These are phyloP conservation scores for Immersiporthe knoxdaviesiana DNA, from an alignment of 2,329 filamentous ascomycete species.

Conservation along the genomic window DNA sequence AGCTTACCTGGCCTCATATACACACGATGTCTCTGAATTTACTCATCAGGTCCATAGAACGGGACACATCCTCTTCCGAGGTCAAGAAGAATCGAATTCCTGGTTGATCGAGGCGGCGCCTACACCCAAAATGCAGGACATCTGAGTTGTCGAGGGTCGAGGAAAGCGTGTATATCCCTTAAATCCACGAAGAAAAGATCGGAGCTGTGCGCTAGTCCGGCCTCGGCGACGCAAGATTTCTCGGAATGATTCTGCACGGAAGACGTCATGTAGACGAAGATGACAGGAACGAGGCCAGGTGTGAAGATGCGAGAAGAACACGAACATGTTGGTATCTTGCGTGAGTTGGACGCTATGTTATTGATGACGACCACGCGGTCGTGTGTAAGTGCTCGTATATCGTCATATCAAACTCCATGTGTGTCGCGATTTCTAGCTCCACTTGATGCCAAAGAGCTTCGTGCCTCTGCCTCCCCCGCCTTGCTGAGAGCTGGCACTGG, in stretches of 20 bases:
- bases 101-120: neutral
- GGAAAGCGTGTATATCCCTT: neutral
- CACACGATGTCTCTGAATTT: too few relatives aligned
- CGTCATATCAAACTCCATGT: neutral
- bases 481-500: constrained; percentile 45
- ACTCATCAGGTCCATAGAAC: neutral
- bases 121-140: neutral
- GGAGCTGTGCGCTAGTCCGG: neutral
- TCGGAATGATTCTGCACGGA: neutral
- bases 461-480: constrained; percentile 46
- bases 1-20: neutral
- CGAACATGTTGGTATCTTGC: neutral
- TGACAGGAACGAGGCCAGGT: neutral
- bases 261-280: neutral
- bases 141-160: neutral
- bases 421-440: constrained; percentile 44
- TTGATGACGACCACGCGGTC: neutral
- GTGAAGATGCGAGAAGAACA: neutral
- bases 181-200: neutral
- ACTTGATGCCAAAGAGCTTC: constrained; percentile 66
- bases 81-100: neutral
- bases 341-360: neutral
- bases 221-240: neutral
- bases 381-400: neutral
- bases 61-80: neutral